Conservation (phyloP, 768 basidiomycete species). For the Xerocomus brunneocitrinus region DNA sequence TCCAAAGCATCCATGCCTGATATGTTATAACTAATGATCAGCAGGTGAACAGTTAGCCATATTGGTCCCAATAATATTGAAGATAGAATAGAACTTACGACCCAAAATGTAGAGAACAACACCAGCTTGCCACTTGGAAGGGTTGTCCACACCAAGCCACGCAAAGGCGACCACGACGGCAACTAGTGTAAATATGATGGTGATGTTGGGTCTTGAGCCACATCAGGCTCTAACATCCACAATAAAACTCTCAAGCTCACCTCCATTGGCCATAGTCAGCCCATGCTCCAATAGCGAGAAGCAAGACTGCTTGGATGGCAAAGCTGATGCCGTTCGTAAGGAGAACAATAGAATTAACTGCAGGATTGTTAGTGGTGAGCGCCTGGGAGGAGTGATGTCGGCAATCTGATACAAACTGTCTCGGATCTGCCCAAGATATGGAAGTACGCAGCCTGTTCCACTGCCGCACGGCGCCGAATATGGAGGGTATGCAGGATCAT, state of each 20-base stretch:
- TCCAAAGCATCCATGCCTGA: slow-evolving; percentile 39
- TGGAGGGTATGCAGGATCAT: slow-evolving; percentile 57
- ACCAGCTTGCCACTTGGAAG: slow-evolving; percentile 59
- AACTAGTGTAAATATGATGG: slow-evolving; percentile 65
- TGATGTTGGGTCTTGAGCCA: slow-evolving; percentile 60
- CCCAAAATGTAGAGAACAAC: slow-evolving; percentile 61
- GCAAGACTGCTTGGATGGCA: slow-evolving; percentile 64
- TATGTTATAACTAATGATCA: slow-evolving; percentile 57
- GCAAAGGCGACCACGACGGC: slow-evolving; percentile 68
- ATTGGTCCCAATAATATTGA: not conserved
- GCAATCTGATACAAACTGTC: slow-evolving; percentile 43
- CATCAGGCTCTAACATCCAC: not conserved
- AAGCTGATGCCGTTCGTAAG: slow-evolving; percentile 79
- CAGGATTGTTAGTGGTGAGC: not conserved
- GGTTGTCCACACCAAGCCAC: slow-evolving; percentile 70
- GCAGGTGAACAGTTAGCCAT: not conserved
- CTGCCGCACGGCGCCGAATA: slow-evolving; percentile 47
- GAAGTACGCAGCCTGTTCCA: slow-evolving; percentile 56
- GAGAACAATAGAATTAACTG: slow-evolving; percentile 75
- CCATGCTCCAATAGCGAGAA: slow-evolving; percentile 70
- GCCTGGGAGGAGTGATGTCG: too few relatives aligned
- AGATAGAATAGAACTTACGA: slow-evolving; percentile 36
- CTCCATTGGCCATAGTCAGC: slow-evolving; percentile 82
- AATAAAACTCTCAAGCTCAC: slow-evolving; percentile 26
- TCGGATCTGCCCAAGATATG: slow-evolving; percentile 56